Conservation (phyloP, 2,329 filamentous ascomycete genomes). For the Cladophialophora yegresii region DNA sequence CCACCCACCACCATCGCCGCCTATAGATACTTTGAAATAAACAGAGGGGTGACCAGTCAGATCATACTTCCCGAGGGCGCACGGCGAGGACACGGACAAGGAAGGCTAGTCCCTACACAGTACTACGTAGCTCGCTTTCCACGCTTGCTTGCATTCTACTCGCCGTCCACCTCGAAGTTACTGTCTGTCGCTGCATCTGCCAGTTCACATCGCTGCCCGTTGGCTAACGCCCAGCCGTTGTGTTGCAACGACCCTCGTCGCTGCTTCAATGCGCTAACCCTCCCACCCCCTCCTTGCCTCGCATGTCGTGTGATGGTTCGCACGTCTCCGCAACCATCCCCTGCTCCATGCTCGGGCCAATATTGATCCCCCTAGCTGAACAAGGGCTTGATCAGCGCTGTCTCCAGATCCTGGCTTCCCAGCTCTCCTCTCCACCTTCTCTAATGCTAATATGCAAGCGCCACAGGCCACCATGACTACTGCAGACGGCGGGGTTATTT, state of each 20-base stretch:
- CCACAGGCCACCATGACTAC: neutral
- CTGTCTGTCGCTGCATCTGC: slow-evolving; percentile 1
- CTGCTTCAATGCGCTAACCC: neutral
- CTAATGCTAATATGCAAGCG: neutral
- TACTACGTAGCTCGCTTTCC: neutral
- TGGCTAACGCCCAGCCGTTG: slow-evolving; percentile 1
- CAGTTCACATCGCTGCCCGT: neutral
- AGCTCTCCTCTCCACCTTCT: neutral
- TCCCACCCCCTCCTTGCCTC: slow-evolving; percentile 2
- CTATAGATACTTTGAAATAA: neutral
- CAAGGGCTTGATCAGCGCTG: neutral
- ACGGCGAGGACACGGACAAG: neutral
- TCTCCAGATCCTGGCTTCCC: slow-evolving; percentile 3
- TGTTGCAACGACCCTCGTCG: slow-evolving; percentile 14
- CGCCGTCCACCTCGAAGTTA: slow-evolving; percentile 2
- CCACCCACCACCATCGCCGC: neutral
- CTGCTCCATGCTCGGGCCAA: slow-evolving; percentile 8
- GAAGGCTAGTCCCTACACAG: neutral
- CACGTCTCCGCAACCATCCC: neutral
- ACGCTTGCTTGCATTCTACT: neutral
- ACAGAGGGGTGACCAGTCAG: neutral
- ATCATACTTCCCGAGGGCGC: neutral
- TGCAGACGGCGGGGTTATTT: neutral
- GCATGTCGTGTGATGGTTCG: slow-evolving; percentile 14
- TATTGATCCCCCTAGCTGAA: slow-evolving; percentile 11